A percentile compares a stretch with the other conserved stretches of the same genome.
Conservation (phyloP, 2,329 filamentous ascomycete species). For the Davidsoniella australis region DNA sequence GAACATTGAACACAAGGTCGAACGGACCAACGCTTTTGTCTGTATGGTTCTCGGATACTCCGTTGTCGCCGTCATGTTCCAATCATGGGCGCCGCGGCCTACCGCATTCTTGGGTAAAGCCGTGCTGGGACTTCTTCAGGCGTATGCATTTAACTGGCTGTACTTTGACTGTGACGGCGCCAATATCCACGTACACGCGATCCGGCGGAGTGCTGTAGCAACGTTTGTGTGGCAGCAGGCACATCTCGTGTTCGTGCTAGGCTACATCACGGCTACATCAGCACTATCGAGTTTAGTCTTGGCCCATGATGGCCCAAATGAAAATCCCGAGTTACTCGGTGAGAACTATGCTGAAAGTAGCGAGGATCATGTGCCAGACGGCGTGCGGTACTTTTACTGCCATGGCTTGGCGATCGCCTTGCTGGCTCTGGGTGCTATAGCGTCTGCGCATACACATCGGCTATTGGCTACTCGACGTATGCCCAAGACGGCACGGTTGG, state of each 20-base stretch:
- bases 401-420: conserved; percentile 40
- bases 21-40: conserved; percentile 47
- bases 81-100: conserved; percentile 35
- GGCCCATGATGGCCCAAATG: conserved; percentile 20
- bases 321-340: no score
- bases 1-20: conserved; percentile 50
- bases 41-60: conserved; percentile 48
- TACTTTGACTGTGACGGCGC: conserved; percentile 46
- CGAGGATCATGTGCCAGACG: conserved; percentile 30
- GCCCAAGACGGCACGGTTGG: conserved; percentile 32
- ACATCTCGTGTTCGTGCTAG: conserved; percentile 47
- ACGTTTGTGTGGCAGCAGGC: conserved; percentile 36
- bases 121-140: conserved; percentile 37
- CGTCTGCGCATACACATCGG: conserved; percentile 38
- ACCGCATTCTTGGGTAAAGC: conserved; percentile 47
- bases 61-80: conserved; percentile 43
- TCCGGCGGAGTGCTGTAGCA: conserved; percentile 31
- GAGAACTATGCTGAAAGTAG: conserved; percentile 32
- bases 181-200: conserved; percentile 42
- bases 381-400: conserved; percentile 47
- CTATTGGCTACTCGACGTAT: conserved; percentile 30
- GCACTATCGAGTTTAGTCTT: conserved; percentile 42
- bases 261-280: conserved; percentile 41
- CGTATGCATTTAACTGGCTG: conserved; percentile 43
- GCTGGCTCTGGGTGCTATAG: conserved; percentile 36